Base-by-base conservation (phyloP, 2,329 filamentous ascomycete species). In the Trichothecium sympodiale region DNA sequence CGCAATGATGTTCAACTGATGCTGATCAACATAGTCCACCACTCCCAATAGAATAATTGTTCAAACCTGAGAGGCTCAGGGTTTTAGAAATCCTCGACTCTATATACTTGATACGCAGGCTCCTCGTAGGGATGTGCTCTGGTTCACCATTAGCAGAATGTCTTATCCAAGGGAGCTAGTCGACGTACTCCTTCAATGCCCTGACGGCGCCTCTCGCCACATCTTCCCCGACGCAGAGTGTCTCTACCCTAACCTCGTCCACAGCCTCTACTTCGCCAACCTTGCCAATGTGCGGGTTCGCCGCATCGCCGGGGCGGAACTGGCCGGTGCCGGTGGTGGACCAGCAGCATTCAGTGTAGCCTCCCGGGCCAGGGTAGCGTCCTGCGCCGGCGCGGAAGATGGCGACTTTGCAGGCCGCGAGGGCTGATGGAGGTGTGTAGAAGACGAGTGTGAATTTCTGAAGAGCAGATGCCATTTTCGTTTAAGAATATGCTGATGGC, bases 281-380 rank as follows among this genome's bases (percentile, higher is more conserved):
- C 8, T 57, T 56, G 0, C 80, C 80, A 41, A 83, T 74, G 46
- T 74, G 58, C 3, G 80, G 80, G 33, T 77, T 77, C 1, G 80
- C 76, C 0, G 60, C 52, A 37, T 65, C 63, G 1, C 73, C 74
- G 0, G 79, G 78, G 0, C 73, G 68, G 53, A 83, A 85, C 48
- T 83, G 78, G 1, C 77, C 77, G 0, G 61, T 73, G 4, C 80
- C 80, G 4, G 55, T 42, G 1, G 59, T 54, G 5, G 60, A 56
- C 60, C 62, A 77, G 52, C 65, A 67, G 49, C 61, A 68, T 44
- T 77, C 69, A 17, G 66, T 71, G 47, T 76, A 76, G 45, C 63
- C 64, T n/a, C 66, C 67, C 1, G 59, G 47, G 1, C 58, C 58
- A 1, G 68, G 65, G 38, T 68, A 71, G 9, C 62, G 56, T 17